These are phyloP conservation scores for Beauveria bassiana DNA, from an alignment of 2,329 filamentous ascomycete genomes.

Conservation along the genomic window DNA sequence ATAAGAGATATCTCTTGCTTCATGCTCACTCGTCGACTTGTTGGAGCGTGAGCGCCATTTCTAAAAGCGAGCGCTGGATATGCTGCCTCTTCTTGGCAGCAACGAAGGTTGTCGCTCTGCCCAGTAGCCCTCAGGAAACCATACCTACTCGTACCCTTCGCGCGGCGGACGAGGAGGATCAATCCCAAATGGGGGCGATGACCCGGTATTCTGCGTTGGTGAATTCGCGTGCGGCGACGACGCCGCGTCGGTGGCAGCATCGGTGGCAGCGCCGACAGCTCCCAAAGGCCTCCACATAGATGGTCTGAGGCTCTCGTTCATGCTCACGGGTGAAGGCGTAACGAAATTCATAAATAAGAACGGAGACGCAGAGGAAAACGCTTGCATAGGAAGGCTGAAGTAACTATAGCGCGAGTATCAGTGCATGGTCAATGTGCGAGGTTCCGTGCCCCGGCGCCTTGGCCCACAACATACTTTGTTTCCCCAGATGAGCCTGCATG, in stretches of 20 bases:
- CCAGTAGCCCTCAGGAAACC: conserved; percentile 56
- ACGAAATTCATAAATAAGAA: conserved; percentile 16
- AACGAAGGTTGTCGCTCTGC: conserved; percentile 42
- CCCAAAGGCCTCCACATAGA: background rate
- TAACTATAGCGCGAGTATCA: conserved; percentile 19
- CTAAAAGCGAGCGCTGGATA: conserved; percentile 28
- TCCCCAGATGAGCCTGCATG: conserved; percentile 1
- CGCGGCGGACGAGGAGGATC: conserved; percentile 50
- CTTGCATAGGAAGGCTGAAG: conserved; percentile 22
- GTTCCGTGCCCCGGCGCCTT: no score
- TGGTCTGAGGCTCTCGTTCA: background rate
- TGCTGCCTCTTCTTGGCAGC: conserved; percentile 25
- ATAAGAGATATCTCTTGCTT: conserved; percentile 16
- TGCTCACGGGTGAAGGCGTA: conserved; percentile 1
- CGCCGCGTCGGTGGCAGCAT: background rate
- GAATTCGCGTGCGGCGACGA: background rate
- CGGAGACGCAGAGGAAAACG: conserved; percentile 12
- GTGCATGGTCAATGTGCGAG: background rate
- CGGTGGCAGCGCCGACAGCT: background rate
- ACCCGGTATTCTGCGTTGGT: background rate
- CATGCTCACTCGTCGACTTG: conserved; percentile 29
- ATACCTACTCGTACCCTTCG: conserved; percentile 53
- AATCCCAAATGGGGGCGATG: conserved; percentile 22
- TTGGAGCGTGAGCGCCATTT: conserved; percentile 33
- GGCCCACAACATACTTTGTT: background rate